These are phyloP conservation scores for Fusarium napiforme DNA, from an alignment of 2,329 filamentous ascomycete genomes.

Conservation along the genomic window DNA sequence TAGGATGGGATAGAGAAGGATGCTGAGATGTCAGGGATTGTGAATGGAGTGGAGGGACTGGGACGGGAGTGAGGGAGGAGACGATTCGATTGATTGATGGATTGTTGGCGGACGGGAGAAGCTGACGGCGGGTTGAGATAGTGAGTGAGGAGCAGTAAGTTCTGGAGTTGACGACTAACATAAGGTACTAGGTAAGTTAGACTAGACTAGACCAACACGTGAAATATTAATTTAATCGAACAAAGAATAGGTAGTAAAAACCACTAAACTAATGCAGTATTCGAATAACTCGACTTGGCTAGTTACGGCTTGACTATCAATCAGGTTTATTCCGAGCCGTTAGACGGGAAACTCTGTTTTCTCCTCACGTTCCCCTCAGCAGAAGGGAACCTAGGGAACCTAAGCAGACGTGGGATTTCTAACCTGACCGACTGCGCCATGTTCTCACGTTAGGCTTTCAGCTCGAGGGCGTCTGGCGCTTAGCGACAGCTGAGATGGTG, in stretches of 20 bases:
- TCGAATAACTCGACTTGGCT: conserved; percentile 5
- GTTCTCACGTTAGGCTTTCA: conserved; percentile 1
- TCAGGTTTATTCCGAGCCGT: conserved; percentile 8
- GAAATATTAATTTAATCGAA: conserved; percentile 9
- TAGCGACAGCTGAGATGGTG: conserved; percentile 39
- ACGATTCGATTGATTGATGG: conserved; percentile 3
- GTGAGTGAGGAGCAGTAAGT: not conserved
- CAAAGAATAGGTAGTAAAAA: conserved; percentile 3
- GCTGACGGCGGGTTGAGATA: conserved; percentile 6
- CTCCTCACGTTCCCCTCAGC: conserved; percentile 23
- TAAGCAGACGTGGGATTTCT: not conserved
- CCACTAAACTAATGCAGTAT: not conserved
- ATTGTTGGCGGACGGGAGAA: conserved; percentile 5
- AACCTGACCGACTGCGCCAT: conserved; percentile 4
- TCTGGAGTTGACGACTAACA: not conserved
- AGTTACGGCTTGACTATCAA: not conserved
- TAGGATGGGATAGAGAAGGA: conserved; percentile 12
- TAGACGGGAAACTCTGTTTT: conserved; percentile 20
- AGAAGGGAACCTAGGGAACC: not conserved
- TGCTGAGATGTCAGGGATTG: conserved; percentile 30
- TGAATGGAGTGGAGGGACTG: conserved; percentile 15
- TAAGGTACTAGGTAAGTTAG: not conserved
- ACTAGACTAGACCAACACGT: conserved; percentile 9
- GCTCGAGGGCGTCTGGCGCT: conserved; percentile 32
- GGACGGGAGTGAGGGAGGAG: not conserved